A percentile compares a stretch with the other conserved stretches of the same genome.
Evolutionary conservation across 805 yeast species (phyloP).

Genomic region (Komagataella phaffii): DNA sequence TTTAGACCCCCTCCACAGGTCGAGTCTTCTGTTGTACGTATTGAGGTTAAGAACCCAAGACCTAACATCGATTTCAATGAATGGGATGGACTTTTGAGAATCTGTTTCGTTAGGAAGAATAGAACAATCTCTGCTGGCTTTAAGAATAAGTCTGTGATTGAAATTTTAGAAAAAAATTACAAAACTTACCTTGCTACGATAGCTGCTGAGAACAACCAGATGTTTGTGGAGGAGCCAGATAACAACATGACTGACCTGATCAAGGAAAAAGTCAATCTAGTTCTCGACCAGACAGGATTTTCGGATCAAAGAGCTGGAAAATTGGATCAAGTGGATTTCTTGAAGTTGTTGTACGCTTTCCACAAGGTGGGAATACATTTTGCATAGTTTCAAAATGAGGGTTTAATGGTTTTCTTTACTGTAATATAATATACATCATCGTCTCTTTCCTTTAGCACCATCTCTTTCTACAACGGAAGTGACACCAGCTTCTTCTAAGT

Average conservation of each 20-base stretch:
- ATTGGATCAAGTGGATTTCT: slow-evolving; percentile 89
- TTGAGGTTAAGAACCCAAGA: slow-evolving; percentile 84
- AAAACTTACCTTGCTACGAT: slow-evolving; percentile 50
- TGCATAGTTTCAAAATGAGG: slow-evolving; percentile 35
- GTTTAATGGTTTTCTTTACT: not conserved
- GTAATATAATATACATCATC: slow-evolving; percentile 18
- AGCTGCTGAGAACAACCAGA: slow-evolving; percentile 31
- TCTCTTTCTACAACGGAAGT: slow-evolving; percentile 79
- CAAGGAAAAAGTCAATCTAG: slow-evolving; percentile 58
- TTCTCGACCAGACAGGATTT: slow-evolving; percentile 66
- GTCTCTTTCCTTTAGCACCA: slow-evolving; percentile 36
- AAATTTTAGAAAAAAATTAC: slow-evolving; percentile 79
- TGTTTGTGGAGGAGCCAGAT: slow-evolving; percentile 29
- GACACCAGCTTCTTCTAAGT: slow-evolving; percentile 85
- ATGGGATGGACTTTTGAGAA: slow-evolving; percentile 93
- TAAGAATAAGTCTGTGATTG: slow-evolving; percentile 66
- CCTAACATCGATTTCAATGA: slow-evolving; percentile 91
- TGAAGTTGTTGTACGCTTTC: slow-evolving; percentile 77
- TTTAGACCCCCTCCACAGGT: slow-evolving; percentile 98
- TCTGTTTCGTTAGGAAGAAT: slow-evolving; percentile 87
- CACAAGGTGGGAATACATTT: slow-evolving; percentile 96
- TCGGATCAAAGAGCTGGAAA: slow-evolving; percentile 85
- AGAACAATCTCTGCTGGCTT: slow-evolving; percentile 89
- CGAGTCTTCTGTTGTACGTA: slow-evolving; percentile 89
- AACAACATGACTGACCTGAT: slow-evolving; percentile 34